Evolutionary conservation across 208 protist species (phyloP).

Genomic region (Angomonas ambiguus): DNA sequence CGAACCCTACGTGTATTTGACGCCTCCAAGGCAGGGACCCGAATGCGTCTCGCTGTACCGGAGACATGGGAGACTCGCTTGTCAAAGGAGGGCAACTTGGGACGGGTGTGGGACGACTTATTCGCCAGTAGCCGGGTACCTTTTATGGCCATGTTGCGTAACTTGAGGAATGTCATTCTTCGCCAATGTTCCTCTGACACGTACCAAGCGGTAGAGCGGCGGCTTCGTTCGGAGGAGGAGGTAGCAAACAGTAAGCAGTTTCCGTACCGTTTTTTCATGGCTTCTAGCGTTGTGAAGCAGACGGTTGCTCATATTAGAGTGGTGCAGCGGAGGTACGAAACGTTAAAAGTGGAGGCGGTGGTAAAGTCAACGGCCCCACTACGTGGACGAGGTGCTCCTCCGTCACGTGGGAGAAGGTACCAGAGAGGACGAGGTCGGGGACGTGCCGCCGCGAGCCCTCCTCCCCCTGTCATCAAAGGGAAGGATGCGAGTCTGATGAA

Average conservation of each 20-base stretch:
- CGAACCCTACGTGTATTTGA: conserved; percentile 55
- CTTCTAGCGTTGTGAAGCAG: conserved; percentile 76
- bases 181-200: conserved; percentile 46
- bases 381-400: background rate
- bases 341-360: background rate
- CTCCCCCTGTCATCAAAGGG: background rate
- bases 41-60: conserved; percentile 91
- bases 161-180: conserved; percentile 93
- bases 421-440: background rate
- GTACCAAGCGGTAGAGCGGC: conserved; percentile 44
- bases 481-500: conserved; percentile 20
- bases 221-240: conserved; percentile 48
- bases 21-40: conserved; percentile 46
- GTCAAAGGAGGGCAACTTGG: conserved; percentile 81
- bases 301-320: conserved; percentile 3
- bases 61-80: conserved; percentile 92
- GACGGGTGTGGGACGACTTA: conserved; percentile 88
- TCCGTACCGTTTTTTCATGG: conserved; percentile 92
- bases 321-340: background rate
- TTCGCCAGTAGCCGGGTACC: conserved; percentile 80
- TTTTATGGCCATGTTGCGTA: conserved; percentile 95
- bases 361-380: background rate
- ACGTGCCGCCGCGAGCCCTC: too few relatives aligned
- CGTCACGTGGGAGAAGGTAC: background rate
- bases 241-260: conserved; percentile 84